phyloP scores from a whole-genome alignment of 257 asterid genomes.

The Agastache rugosa region DNA sequence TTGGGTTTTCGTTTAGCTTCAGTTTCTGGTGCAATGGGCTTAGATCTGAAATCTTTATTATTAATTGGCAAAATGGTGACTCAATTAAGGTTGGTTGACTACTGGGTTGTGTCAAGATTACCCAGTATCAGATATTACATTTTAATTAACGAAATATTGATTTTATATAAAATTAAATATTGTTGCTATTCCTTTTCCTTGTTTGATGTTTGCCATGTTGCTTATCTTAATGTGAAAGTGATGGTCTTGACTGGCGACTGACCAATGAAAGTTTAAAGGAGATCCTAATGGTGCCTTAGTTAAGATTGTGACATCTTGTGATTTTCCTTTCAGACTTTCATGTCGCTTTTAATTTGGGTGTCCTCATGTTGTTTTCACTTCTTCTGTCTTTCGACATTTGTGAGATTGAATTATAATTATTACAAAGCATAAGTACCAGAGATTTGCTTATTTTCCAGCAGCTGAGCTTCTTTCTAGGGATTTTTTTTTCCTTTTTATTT shows the following conservation, averaged over 20 bases:
- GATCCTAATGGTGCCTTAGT: slow-evolving; percentile 33
- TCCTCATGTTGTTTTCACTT: slow-evolving; percentile 37
- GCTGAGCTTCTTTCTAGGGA: slow-evolving; percentile 9
- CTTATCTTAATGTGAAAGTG: slow-evolving; percentile 50
- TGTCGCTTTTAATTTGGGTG: slow-evolving; percentile 27
- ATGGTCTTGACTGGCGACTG: slow-evolving; percentile 46
- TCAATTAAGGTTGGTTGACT: slow-evolving; percentile 28
- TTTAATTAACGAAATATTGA: slow-evolving; percentile 14
- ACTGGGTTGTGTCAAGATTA: slow-evolving; percentile 35
- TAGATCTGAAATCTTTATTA: slow-evolving; percentile 44
- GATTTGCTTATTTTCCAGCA: slow-evolving; percentile 37
- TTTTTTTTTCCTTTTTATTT: background rate
- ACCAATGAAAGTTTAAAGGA: slow-evolving; percentile 36
- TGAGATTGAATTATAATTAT: slow-evolving; percentile 35
- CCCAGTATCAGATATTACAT: slow-evolving; percentile 25
- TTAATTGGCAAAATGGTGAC: slow-evolving; percentile 19
- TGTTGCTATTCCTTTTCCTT: slow-evolving; percentile 52
- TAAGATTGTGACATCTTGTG: slow-evolving; percentile 55
- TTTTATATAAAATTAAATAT: slow-evolving; percentile 31
- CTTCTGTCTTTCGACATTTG: slow-evolving; percentile 41
- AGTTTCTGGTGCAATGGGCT: slow-evolving; percentile 18
- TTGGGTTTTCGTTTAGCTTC: slow-evolving; percentile 33
- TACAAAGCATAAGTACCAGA: slow-evolving; percentile 24
- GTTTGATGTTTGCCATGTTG: slow-evolving; percentile 33
- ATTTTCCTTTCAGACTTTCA: slow-evolving; percentile 41